These are phyloP conservation scores for Xylaria castorea DNA, from an alignment of 495 filamentous ascomycete species.

Conservation along the genomic window DNA sequence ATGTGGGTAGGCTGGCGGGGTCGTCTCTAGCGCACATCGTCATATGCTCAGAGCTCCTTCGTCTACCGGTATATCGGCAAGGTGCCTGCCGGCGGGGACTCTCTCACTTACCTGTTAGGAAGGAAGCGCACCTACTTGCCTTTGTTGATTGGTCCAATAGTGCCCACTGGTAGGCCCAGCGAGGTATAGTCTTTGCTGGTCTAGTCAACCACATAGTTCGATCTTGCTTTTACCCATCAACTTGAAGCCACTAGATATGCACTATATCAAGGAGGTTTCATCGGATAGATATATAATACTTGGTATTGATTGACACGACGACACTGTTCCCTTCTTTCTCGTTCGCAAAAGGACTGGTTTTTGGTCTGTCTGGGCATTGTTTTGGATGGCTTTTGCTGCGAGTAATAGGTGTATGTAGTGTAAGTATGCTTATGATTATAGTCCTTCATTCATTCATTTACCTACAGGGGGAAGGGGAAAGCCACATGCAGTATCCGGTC, in stretches of 20 bases:
- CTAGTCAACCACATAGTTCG: slow-evolving; percentile 7
- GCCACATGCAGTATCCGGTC: neutral
- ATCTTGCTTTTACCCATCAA: neutral
- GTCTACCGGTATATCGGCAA: slow-evolving; percentile 5
- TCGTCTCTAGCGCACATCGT: slow-evolving; percentile 17
- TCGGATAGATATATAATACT: neutral
- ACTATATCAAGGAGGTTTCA: neutral
- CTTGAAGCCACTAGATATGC: neutral
- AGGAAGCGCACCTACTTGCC: neutral
- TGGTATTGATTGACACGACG: neutral
- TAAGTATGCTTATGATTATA: too few species aligned
- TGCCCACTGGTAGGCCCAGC: neutral
- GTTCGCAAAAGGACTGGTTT: neutral
- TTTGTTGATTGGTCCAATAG: slow-evolving; percentile 9
- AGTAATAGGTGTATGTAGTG: neutral
- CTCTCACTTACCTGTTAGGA: slow-evolving; percentile 14
- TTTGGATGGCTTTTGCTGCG: neutral
- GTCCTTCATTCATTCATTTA: too few species aligned
- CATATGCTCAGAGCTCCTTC: slow-evolving; percentile 8
- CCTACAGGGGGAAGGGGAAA: neutral
- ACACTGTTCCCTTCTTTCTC: neutral
- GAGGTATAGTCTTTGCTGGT: neutral
- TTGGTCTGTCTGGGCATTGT: neutral
- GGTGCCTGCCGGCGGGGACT: neutral
- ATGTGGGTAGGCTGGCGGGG: slow-evolving; percentile 21